Base-by-base conservation (phyloP, 2,329 filamentous ascomycete species). In the Penicillium oxalicum region DNA sequence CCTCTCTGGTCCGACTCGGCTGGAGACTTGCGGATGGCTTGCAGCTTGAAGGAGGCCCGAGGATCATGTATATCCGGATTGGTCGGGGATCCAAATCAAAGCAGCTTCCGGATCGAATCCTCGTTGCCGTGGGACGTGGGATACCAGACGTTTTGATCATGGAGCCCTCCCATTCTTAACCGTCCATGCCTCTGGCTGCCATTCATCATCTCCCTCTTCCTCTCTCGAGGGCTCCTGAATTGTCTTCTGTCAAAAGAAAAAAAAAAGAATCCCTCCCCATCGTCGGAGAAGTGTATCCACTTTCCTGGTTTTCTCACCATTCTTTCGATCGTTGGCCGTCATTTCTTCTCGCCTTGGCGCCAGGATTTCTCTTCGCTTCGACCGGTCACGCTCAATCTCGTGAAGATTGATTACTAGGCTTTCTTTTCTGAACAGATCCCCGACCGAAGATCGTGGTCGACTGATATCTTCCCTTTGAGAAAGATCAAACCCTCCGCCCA, bases 31-130 rank as follows among this genome's bases (percentile, higher is more conserved):
- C 13, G n/a, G 25, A 41, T 13, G 27, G 26, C 29, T 35, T 13
- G 36, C n/a, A 9, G 13, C 9, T 18, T 26, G 24, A 3, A 44
- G 13, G n/a, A 13, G 25, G 18, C 41, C 29, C n/a, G 12, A 44
- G 35, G 41, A 34, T 25, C 41, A 8, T 45, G 43, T n/a, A 39
- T 45, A 26, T 28, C 39, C 43, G 52, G 52, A 52, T 52, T 54
- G 42, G 42, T 42, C 48, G 45, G 11, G 29, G 41, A 38, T 48
- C 32, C 34, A 44, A 43, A 34, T 38, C 43, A 24, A 25, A 37
- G 39, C 33, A 32, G 40, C 40, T 41, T 40, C 26, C 50, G 50
- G 43, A 34, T 50, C 47, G 32, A 41, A 36, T 45, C 37, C 40
- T n/a, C 26, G 35, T 43, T 18, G 18, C 18, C 18, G 18, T 18